Evolutionary conservation across 495 filamentous ascomycete species (phyloP), one percentile per base, ranked within the genome.

Genomic region (Penicillium cinerascens): DNA sequence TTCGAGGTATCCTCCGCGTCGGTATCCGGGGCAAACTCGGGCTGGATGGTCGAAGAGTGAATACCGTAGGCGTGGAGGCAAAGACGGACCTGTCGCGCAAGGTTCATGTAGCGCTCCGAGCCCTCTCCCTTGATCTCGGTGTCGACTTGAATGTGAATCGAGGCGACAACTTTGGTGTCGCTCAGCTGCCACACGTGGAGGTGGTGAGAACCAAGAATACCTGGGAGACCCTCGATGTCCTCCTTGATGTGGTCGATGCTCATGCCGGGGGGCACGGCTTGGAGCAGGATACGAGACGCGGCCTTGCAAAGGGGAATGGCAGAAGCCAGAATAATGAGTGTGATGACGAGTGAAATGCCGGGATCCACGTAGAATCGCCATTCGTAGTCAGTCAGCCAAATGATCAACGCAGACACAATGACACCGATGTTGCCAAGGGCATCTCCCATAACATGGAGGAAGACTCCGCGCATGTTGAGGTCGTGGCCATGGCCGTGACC

Each of bases 171-270:
- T 72, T 96, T 95, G 11, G 91, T 89, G 62, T 97, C 92, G 38
- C 85, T 93, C 23, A 98, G 80, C 67, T 97, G 92, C 93, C 93
- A 98, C 53, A 98, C 91, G 67, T 98, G 93, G 10, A 98, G 77
- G 61, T 98, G 91, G 71, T 98, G 93, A 51, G 91, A 93, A 63
- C 86, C 87, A 54, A 90, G 73, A 29, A 98, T 84, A 39, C 92
- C 92, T 0, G 84, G 87, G 13, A 97, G 82, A 20, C 79, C 70
- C 56, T 89, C 80, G 49, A 98, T 96, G 66, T 98, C 93, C 47
- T 88, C 84, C 59, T 92, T 88, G 73, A 98, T 92, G 47, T 97
- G 87, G 52, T 92, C 87, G 48, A 97, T 80, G 50, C 84, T 84
- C 68, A 98, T 85, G 22, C 89, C 87, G 18, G 87, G 84, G 0